Conservation (phyloP, 768 basidiomycete species). For the Fomitopsis serialis region DNA sequence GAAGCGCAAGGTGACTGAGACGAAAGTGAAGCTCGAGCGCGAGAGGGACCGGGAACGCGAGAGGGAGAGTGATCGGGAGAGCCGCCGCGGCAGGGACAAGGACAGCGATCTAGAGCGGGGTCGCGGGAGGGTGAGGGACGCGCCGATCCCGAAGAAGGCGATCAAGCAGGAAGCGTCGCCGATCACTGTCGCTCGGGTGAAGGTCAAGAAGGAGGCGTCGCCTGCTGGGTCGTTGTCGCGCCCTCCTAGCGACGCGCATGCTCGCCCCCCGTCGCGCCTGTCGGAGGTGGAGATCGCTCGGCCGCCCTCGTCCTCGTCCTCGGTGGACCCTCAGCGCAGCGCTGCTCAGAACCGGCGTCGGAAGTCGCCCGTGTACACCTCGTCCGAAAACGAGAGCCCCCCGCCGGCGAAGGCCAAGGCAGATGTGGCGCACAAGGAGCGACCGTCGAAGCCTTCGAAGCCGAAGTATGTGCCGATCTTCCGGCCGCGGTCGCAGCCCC, state of each 20-base stretch:
- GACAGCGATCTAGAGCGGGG: not conserved
- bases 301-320: conserved; percentile 7
- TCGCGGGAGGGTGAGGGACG: conserved; percentile 4
- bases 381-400: conserved; percentile 54
- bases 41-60: conserved; percentile 7
- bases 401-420: conserved; percentile 20
- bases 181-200: conserved; percentile 20
- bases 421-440: conserved; percentile 3
- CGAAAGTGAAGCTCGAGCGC: not conserved
- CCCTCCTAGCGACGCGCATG: conserved; percentile 9
- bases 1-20: not conserved
- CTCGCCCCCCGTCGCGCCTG: conserved; percentile 1
- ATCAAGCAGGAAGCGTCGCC: conserved; percentile 19
- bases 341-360: conserved; percentile 24
- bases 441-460: conserved; percentile 26
- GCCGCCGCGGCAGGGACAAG: not conserved
- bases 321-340: conserved; percentile 3
- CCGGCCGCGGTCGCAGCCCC: conserved; percentile 18
- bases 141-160: conserved; percentile 29
- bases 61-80: conserved; percentile 1
- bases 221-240: conserved; percentile 11
- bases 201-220: conserved; percentile 33
- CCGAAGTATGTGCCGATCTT: conserved; percentile 10
- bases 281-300: conserved; percentile 9
- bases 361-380: conserved; percentile 59